These are phyloP conservation scores for Bremia lactucae DNA, from an alignment of 352 stramenopile genomes.

Conservation along the genomic window DNA sequence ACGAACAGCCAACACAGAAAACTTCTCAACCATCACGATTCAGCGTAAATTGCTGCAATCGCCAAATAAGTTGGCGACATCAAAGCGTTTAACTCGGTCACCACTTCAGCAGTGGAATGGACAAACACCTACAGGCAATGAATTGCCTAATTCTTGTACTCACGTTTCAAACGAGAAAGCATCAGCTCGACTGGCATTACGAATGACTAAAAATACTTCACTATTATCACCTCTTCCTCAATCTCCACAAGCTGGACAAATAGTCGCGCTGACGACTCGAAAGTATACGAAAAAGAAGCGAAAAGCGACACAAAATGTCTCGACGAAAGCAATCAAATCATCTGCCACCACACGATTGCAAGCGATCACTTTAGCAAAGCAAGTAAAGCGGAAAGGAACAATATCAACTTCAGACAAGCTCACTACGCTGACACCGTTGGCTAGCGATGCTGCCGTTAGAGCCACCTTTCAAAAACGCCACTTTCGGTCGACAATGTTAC, in stretches of 20 bases:
- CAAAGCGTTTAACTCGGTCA: conserved; percentile 12
- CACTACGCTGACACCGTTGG: conserved; percentile 4
- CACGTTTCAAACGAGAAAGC: conserved; percentile 5
- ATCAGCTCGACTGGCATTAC: conserved; percentile 2
- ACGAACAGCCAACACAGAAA: conserved; percentile 43
- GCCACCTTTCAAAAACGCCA: conserved; percentile 20
- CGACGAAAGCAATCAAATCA: conserved; percentile 9
- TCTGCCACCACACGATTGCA: conserved; percentile 7
- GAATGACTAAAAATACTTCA: conserved; percentile 1
- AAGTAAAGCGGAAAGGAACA: conserved; percentile 13
- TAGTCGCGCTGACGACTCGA: conserved; percentile 5
- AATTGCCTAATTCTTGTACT: conserved; percentile 18
- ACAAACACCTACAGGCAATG: conserved; percentile 13
- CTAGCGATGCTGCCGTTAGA: conserved; percentile 1
- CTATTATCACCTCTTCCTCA: conserved; percentile 8
- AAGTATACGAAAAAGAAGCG: conserved; percentile 11
- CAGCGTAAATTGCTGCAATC: conserved; percentile 71
- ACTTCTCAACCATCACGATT: conserved; percentile 23
- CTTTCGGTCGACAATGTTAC: conserved; percentile 5
- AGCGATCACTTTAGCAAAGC: conserved; percentile 14
- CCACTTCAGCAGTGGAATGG: conserved; percentile 37
- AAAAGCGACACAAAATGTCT: conserved; percentile 11
- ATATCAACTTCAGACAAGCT: conserved; percentile 2
- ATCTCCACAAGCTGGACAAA: conserved; percentile 9
- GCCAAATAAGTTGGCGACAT: conserved; percentile 32